phyloP scores from a whole-genome alignment of 2,329 filamentous ascomycete genomes.

The Laburnicola sp. region DNA sequence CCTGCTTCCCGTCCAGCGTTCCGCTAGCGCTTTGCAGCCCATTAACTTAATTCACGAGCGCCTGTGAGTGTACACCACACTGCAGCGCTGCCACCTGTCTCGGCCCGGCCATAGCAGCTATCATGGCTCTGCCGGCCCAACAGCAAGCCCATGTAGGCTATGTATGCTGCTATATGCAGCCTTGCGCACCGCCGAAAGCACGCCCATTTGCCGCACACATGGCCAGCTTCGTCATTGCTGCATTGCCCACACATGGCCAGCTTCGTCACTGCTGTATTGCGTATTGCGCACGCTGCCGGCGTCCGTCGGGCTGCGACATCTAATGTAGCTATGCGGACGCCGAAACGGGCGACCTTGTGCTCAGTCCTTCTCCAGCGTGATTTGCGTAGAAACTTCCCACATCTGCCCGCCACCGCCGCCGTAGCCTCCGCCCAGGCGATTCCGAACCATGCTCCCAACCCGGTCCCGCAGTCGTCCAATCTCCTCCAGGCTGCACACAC shows the following conservation, averaged over 20 bases:
- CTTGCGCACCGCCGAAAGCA: slow-evolving; percentile 1
- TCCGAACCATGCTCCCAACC: slow-evolving; percentile 77
- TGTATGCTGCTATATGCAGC: neutral
- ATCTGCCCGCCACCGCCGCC: slow-evolving; percentile 75
- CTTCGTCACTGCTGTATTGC: slow-evolving; percentile 9
- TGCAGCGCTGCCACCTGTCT: slow-evolving; percentile 34
- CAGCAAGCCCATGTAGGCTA: neutral
- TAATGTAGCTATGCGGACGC: slow-evolving; percentile 17
- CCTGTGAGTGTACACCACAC: neutral
- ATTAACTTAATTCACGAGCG: too few species aligned
- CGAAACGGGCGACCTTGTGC: neutral
- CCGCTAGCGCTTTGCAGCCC: slow-evolving; percentile 24
- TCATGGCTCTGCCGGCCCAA: neutral
- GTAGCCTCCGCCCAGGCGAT: slow-evolving; percentile 84
- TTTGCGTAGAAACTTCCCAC: slow-evolving; percentile 93
- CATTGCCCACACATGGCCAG: too few species aligned
- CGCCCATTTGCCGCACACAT: neutral
- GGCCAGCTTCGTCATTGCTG: neutral
- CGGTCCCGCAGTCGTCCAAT: slow-evolving; percentile 74
- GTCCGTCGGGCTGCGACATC: slow-evolving; percentile 27
- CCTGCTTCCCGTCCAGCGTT: slow-evolving; percentile 26
- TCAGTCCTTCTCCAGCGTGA: slow-evolving; percentile 59
- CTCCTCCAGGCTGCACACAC: slow-evolving; percentile 65
- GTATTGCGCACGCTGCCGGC: slow-evolving; percentile 8
- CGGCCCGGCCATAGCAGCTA: slow-evolving; percentile 10